phyloP scores from a whole-genome alignment of 176 grass and related monocot genomes.

The Thinopyrum elongatum region DNA sequence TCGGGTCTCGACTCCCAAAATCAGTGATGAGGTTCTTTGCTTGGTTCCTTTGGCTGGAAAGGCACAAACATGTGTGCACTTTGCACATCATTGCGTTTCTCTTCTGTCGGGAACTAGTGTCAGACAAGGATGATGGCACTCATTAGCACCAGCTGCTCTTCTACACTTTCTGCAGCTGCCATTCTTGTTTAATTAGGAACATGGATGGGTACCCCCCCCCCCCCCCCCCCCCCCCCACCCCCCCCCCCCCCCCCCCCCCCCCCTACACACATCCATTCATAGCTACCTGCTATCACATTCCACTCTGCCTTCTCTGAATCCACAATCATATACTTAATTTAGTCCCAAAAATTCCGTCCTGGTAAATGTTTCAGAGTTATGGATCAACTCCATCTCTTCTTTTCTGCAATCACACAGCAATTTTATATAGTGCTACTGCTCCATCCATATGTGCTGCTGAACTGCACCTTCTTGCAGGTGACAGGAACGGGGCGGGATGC shows the following conservation, averaged over 20 bases:
- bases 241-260: too few relatives aligned
- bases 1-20: neutral
- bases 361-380: neutral
- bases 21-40: neutral
- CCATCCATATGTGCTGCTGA: neutral
- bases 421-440: neutral
- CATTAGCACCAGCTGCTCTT: neutral
- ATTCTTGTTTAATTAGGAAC: neutral
- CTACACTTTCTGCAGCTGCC: neutral
- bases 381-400: neutral
- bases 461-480: constrained; percentile 24
- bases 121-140: neutral
- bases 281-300: too few relatives aligned
- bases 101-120: neutral
- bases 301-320: neutral
- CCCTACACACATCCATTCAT: too few relatives aligned
- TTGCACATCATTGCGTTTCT: constrained; percentile 4
- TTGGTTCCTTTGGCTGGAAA: neutral
- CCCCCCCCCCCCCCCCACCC: too few relatives aligned
- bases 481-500: constrained; percentile 47
- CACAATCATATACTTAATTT: neutral
- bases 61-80: neutral
- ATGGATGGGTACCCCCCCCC: too few relatives aligned
- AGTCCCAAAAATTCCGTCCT: neutral
- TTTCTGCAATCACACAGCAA: neutral